Evolutionary conservation across 768 basidiomycete genomes (phyloP), one percentile per base, ranked within the genome.

Genomic region (Tylopilus subfusipes): DNA sequence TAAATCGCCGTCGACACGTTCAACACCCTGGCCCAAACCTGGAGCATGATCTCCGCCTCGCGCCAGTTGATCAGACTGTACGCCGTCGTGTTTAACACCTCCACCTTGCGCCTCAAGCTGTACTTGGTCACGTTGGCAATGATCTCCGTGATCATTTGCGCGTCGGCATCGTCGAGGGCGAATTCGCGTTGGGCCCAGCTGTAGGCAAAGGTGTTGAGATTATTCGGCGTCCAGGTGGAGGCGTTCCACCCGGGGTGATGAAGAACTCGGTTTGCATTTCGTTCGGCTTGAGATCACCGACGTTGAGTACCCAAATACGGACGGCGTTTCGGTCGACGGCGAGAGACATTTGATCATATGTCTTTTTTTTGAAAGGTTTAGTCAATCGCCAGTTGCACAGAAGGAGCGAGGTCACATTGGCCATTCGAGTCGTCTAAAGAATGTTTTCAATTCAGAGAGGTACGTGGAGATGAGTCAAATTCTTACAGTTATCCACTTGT

Each of bases 61-160:
- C 45, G 38, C 66, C 87, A 88, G 64, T 85, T 82, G 45, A 75
- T 74, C 58, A 18, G 34, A 36, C 34, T 36, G 34, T 36, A 36
- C 34, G 34, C 18, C 34, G 34, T 36, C 16, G 34, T 16, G 18
- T 36, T 36, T 5, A 36, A 36, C 18, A 18, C 18, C 34, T 36
- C 34, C 6, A 13, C 7, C 34, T 18, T 18, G 14, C 34, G 34
- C 34, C 34, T 36, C 34, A 16, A 36, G 34, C 18, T 36, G 34
- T 18, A 36, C 34, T 16, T 36, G 34, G 34, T 36, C 34, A 36
- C 14, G 34, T 36, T 36, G 34, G 34, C 34, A 5, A 36, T 36
- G 34, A 36, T 36, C 34, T 36, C 18, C 4, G 34, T 36, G 34
- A 36, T 36, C 34, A 16, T 36, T 36, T 36, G 34, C 16, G 34